Conservation (phyloP, 768 basidiomycete genomes). For the Mycena alexandri region DNA sequence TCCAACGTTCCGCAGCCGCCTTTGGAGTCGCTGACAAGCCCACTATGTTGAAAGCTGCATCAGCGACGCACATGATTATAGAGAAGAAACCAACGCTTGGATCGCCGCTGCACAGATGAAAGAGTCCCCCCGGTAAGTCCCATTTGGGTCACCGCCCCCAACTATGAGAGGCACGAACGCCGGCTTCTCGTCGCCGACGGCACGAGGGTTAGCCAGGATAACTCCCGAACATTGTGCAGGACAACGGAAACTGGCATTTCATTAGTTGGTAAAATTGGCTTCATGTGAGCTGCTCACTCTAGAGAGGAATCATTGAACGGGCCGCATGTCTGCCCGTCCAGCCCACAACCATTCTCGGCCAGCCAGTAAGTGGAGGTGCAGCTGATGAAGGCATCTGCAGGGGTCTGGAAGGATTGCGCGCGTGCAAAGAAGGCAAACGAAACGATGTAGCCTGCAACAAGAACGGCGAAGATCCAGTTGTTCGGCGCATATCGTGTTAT, state of each 20-base stretch:
- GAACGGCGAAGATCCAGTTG: constrained; percentile 66
- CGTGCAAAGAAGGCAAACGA: constrained; percentile 79
- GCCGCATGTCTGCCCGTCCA: constrained; percentile 73
- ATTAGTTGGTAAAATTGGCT: background rate
- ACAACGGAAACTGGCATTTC: constrained; percentile 69
- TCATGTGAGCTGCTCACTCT: constrained; percentile 46
- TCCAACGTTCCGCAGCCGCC: constrained; percentile 85
- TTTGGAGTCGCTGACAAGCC: constrained; percentile 68
- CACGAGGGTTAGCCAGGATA: constrained; percentile 78
- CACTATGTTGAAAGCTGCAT: constrained; percentile 55
- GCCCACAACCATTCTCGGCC: constrained; percentile 77
- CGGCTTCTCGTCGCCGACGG: constrained; percentile 75
- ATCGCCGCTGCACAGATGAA: constrained; percentile 89
- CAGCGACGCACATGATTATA: constrained; percentile 18
- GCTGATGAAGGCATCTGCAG: constrained; percentile 67
- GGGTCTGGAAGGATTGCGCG: constrained; percentile 79
- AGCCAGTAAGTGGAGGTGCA: constrained; percentile 60
- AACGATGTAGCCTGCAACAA: constrained; percentile 75
- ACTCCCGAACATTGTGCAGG: constrained; percentile 77
- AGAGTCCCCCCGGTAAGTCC: constrained; percentile 85
- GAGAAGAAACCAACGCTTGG: constrained; percentile 70
- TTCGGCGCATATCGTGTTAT: constrained; percentile 65
- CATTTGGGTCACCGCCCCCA: constrained; percentile 82
- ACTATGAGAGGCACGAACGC: constrained; percentile 82
- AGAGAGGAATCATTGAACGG: constrained; percentile 73